phyloP scores from a whole-genome alignment of 768 basidiomycete species.

The Melanogaster broomeanus region DNA sequence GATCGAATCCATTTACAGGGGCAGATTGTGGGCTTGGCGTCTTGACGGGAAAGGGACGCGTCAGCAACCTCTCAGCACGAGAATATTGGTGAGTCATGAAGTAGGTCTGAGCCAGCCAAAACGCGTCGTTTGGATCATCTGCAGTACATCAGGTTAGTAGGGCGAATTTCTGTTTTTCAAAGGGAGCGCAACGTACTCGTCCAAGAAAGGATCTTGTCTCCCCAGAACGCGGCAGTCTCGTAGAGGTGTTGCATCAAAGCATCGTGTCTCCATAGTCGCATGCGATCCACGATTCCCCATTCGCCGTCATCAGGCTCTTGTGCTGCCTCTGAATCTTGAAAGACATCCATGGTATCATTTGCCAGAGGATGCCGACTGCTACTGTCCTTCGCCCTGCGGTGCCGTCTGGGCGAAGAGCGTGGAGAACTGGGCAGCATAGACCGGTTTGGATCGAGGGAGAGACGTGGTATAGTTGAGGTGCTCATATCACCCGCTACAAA shows the following conservation, averaged over 20 bases:
- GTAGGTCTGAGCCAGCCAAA: conserved; percentile 98
- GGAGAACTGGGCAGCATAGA: conserved; percentile 78
- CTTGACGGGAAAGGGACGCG: conserved; percentile 73
- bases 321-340: conserved; percentile 64
- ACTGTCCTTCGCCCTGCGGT: conserved; percentile 56
- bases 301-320: conserved; percentile 63
- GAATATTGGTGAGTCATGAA: conserved; percentile 96
- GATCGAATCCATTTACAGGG: conserved; percentile 25
- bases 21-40: conserved; percentile 40
- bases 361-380: conserved; percentile 70
- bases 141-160: conserved; percentile 6
- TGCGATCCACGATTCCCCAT: conserved; percentile 91
- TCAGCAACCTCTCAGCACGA: conserved; percentile 88
- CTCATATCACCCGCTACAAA: conserved; percentile 67
- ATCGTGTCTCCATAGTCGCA: conserved; percentile 97
- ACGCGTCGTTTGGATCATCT: conserved; percentile 98
- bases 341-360: conserved; percentile 73
- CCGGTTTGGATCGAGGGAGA: conserved; percentile 76
- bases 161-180: conserved; percentile 2
- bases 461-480: conserved; percentile 52
- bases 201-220: conserved; percentile 94
- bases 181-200: conserved; percentile 67
- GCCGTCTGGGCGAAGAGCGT: conserved; percentile 63
- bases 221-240: conserved; percentile 97
- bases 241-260: conserved; percentile 98